phyloP scores from a whole-genome alignment of 768 basidiomycete genomes.

The Trametes cubensis region DNA sequence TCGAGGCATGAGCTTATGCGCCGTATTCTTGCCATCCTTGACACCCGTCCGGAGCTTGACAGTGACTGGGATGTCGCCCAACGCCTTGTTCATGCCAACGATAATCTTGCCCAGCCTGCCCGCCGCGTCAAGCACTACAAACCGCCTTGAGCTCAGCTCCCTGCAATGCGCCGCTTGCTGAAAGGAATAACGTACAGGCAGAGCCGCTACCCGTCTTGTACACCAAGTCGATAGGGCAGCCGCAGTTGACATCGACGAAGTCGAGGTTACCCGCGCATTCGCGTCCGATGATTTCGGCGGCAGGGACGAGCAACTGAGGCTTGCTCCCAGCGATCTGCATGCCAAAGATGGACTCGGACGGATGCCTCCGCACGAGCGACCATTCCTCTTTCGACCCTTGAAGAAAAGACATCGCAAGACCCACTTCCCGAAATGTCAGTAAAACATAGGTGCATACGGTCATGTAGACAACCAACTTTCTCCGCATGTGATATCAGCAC shows the following conservation, averaged over 20 bases:
- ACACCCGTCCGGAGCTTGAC: constrained; percentile 93
- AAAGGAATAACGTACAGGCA: constrained; percentile 49
- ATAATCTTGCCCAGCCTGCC: constrained; percentile 85
- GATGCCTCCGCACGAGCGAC: constrained; percentile 89
- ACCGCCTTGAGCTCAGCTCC: background rate
- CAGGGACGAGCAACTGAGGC: constrained; percentile 72
- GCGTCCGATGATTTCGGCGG: constrained; percentile 78
- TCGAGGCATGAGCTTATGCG: constrained; percentile 90
- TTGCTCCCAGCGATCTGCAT: constrained; percentile 93
- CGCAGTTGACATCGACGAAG: constrained; percentile 95
- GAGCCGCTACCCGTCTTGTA: constrained; percentile 90
- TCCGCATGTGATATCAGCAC: constrained; percentile 93
- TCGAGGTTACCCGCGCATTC: constrained; percentile 71
- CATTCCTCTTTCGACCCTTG: constrained; percentile 91
- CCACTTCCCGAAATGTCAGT: constrained; percentile 55
- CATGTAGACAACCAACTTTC: constrained; percentile 59
- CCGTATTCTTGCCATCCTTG: constrained; percentile 80
- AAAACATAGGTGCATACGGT: background rate
- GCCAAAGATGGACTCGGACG: constrained; percentile 85
- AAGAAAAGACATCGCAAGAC: constrained; percentile 88
- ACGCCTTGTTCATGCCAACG: constrained; percentile 86
- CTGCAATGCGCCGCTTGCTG: background rate
- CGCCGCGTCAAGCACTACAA: constrained; percentile 78
- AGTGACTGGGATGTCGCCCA: constrained; percentile 90
- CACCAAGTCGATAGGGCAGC: constrained; percentile 96